These are phyloP conservation scores for Picea mariana DNA, from an alignment of 83 land plant species.

Conservation along the genomic window DNA sequence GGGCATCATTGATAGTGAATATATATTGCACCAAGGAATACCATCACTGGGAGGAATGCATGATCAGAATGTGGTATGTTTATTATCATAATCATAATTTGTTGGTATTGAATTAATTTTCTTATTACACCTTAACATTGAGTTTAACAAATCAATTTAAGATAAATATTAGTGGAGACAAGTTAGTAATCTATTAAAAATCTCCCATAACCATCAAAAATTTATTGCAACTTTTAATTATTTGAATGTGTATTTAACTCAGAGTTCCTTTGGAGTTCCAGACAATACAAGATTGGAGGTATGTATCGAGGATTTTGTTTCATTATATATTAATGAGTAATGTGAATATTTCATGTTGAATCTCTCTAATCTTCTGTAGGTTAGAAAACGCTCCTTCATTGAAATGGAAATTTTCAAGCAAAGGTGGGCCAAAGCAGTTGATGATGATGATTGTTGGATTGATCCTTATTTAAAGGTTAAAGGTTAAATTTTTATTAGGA, in stretches of 20 bases:
- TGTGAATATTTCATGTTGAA: not conserved
- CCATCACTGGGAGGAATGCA: constrained; percentile 59
- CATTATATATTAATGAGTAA: no score
- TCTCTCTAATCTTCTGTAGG: constrained; percentile 10
- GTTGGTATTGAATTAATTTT: not conserved
- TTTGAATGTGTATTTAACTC: not conserved
- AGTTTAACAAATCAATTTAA: not conserved
- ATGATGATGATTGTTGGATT: constrained; percentile 27
- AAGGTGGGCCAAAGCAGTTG: constrained; percentile 25
- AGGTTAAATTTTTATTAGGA: not conserved
- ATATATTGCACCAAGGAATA: constrained; percentile 62
- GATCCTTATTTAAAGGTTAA: constrained; percentile 23
- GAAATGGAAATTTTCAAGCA: constrained; percentile 22
- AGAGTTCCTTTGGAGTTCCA: not conserved
- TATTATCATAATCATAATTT: no score
- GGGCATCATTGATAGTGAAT: constrained; percentile 74
- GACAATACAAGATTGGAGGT: not conserved
- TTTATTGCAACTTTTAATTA: not conserved
- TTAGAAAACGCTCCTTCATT: constrained; percentile 20
- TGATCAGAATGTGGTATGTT: constrained; percentile 29
- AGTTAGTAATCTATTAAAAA: not conserved
- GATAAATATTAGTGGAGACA: not conserved
- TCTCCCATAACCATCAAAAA: not conserved
- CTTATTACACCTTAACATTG: not conserved
- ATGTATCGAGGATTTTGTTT: not conserved